Evolutionary conservation across 352 stramenopile species (phyloP).

Genomic region (Globisporangium polare): DNA sequence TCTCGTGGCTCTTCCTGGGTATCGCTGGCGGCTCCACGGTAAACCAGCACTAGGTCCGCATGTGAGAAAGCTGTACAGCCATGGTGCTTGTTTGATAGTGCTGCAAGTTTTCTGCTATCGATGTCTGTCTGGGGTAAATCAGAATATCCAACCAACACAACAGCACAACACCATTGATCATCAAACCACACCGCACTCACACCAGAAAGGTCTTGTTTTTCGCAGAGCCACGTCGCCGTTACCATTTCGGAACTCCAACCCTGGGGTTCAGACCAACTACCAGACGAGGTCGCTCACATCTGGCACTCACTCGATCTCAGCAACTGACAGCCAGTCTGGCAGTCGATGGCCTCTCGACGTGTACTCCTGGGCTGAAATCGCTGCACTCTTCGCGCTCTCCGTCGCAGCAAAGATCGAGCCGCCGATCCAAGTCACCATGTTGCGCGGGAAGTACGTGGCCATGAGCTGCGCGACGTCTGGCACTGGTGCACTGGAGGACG

Average conservation of each 20-base stretch:
- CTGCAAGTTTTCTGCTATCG: too few species aligned
- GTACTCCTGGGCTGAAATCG: slow-evolving; percentile 61
- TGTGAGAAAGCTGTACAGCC: slow-evolving; percentile 20
- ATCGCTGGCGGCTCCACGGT: slow-evolving; percentile 41
- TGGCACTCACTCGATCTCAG: slow-evolving; percentile 19
- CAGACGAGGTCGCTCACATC: not conserved
- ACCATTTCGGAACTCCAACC: not conserved
- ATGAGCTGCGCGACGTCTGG: slow-evolving; percentile 33
- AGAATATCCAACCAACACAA: too few species aligned
- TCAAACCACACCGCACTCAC: not conserved
- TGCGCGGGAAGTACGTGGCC: slow-evolving; percentile 56
- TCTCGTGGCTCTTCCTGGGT: slow-evolving; percentile 52
- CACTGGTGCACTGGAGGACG: slow-evolving; percentile 14
- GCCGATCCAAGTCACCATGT: slow-evolving; percentile 75
- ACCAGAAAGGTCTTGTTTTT: too few species aligned
- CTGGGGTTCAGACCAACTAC: not conserved
- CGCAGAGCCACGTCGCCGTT: not conserved
- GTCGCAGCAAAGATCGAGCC: slow-evolving; percentile 74
- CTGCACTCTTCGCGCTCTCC: slow-evolving; percentile 31
- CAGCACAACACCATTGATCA: not conserved
- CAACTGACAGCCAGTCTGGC: slow-evolving; percentile 66
- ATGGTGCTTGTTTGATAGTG: too few species aligned
- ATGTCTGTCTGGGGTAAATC: too few species aligned
- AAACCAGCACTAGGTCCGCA: slow-evolving; percentile 39
- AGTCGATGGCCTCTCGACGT: slow-evolving; percentile 24